A percentile compares a stretch with the other conserved stretches of the same genome.
Evolutionary conservation across 176 grass and related monocot species (phyloP).

Genomic region (Bonia amplexicaulis): DNA sequence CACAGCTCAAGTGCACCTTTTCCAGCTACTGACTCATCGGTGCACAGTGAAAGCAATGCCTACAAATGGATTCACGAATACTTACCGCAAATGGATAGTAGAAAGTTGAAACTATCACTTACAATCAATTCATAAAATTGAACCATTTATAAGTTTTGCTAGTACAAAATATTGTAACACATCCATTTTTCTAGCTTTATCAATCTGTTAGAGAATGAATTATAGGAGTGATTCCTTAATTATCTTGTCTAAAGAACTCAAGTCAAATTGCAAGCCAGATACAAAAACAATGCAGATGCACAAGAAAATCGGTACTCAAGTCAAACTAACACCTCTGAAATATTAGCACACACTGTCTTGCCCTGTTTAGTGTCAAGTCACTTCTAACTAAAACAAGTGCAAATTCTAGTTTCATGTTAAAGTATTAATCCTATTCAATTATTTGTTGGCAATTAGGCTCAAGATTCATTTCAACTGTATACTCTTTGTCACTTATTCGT

Average conservation of each 20-base stretch:
- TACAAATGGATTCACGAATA: constrained; percentile 44
- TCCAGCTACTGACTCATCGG: constrained; percentile 62
- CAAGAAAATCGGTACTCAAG: neutral
- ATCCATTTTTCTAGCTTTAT: constrained; percentile 5
- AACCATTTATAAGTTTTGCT: neutral
- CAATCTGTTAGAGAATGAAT: neutral
- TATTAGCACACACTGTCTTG: neutral
- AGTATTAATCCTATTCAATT: neutral
- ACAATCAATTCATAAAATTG: neutral
- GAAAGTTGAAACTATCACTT: neutral
- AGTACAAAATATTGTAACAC: neutral
- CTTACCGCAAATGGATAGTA: constrained; percentile 13
- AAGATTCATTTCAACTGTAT: constrained; percentile 6
- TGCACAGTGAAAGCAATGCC: constrained; percentile 95
- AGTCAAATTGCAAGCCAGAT: neutral
- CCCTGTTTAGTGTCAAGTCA: neutral
- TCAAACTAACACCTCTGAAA: neutral
- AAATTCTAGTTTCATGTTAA: neutral
- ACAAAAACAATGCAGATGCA: neutral
- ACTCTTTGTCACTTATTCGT: neutral
- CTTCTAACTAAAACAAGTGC: neutral
- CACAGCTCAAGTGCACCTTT: constrained; percentile 89
- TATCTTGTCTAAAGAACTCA: neutral
- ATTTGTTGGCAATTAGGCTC: neutral
- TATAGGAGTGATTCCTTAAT: neutral